Evolutionary conservation across 2,329 filamentous ascomycete genomes (phyloP), one percentile per base, ranked within the genome.

Genomic region (Paramyrothecium roridum): DNA sequence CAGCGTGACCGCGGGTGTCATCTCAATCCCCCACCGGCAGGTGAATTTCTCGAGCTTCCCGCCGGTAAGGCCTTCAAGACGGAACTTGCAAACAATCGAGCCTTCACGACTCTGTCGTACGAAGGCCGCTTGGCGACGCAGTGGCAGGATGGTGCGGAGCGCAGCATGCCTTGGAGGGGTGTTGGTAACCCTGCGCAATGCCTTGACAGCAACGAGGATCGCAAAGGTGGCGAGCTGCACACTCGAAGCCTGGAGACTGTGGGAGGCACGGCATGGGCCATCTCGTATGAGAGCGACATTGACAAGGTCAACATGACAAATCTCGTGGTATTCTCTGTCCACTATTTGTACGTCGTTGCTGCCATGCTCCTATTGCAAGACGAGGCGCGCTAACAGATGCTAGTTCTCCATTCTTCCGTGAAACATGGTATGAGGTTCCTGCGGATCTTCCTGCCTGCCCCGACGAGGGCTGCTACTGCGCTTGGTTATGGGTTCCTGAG

Each of bases 61-160:
- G 79, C 78, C 2, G 77, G 78, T 20, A 74, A 76, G 43, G 66
- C 70, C 0, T 78, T 81, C 59, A 78, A 71, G 22, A 76, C 78
- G 8, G 78, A 82, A 58, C 67, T 80, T 1, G 78, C 79, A 26
- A 75, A 79, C 57, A 81, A 81, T 68, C 74, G 76, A 8, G 78
- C 71, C 16, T 73, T 75, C 52, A 80, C 78, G 1, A 79, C 73
- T 0, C 70, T 81, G 12, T 77, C 76, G 2, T 79, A 74, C 57
- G 66, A 70, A 17, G 75, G 77, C 10, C 54, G 63, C 8, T 54
- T 63, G 3, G 67, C 64, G 0, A 70, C 71, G 0, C 72, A 74
- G 16, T 81, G 79, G 78, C 75, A 76, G 0, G 79, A 81, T 58
- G 78, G 79, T 20, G 62, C 70, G 46, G 58, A 74, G 4, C 77